A percentile compares a stretch with the other conserved stretches of the same genome.
Evolutionary conservation across 495 filamentous ascomycete species (phyloP).

Genomic region (Tuber aestivum): DNA sequence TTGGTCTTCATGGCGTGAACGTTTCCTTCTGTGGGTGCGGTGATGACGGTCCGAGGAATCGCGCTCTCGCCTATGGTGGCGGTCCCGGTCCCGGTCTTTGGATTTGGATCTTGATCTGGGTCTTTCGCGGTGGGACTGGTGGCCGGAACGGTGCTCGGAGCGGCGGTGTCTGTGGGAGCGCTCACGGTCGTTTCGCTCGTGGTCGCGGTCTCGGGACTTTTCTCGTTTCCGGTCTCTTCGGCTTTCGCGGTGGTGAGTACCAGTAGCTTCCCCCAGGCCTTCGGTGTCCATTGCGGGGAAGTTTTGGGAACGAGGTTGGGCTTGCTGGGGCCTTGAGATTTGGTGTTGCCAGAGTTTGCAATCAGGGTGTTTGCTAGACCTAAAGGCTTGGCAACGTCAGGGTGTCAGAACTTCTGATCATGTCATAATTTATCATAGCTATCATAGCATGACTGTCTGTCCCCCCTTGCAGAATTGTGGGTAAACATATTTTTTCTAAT

Average conservation of each 20-base stretch:
- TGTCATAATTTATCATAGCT: too few species aligned
- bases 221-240: slow-evolving; percentile 11
- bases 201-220: slow-evolving; percentile 41
- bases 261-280: background rate
- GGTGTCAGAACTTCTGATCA: slow-evolving; percentile 4
- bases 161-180: slow-evolving; percentile 41
- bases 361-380: slow-evolving; percentile 8
- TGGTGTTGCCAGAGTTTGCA: slow-evolving; percentile 6
- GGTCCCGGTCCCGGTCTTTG: slow-evolving; percentile 42
- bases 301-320: slow-evolving; percentile 26
- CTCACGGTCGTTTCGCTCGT: slow-evolving; percentile 44
- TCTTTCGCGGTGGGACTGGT: slow-evolving; percentile 37
- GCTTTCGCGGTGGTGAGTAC: slow-evolving; percentile 9
- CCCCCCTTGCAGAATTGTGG: too few species aligned
- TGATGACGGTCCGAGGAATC: slow-evolving; percentile 19
- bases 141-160: slow-evolving; percentile 3
- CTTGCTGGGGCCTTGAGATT: slow-evolving; percentile 19
- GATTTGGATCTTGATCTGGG: slow-evolving; percentile 41
- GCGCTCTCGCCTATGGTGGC: slow-evolving; percentile 11
- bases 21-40: slow-evolving; percentile 43
- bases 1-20: slow-evolving; percentile 47
- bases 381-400: background rate
- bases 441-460: too few species aligned
- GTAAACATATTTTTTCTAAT: too few species aligned
- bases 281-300: slow-evolving; percentile 14